These are phyloP conservation scores for Metschnikowia picachoensis DNA, from an alignment of 805 yeast genomes.

Conservation along the genomic window DNA sequence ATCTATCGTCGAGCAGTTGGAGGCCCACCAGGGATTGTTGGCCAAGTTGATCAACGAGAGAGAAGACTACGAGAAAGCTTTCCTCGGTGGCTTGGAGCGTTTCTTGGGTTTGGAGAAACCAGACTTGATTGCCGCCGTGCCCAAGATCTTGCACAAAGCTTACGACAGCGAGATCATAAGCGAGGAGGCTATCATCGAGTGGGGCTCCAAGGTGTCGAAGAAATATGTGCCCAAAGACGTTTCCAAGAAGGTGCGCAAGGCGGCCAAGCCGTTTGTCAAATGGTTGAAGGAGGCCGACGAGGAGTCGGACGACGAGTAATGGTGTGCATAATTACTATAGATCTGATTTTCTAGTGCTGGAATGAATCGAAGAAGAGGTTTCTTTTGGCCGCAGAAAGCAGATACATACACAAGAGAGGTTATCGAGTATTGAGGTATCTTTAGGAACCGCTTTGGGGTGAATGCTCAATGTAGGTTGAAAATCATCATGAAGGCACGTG, in stretches of 20 bases:
- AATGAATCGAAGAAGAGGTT: too few species aligned
- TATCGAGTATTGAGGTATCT: too few species aligned
- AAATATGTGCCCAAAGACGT: constrained; percentile 90
- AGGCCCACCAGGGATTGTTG: constrained; percentile 77
- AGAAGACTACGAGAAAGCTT: constrained; percentile 74
- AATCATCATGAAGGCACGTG: too few species aligned
- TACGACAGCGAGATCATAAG: constrained; percentile 81
- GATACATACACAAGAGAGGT: too few species aligned
- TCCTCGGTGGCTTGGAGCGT: constrained; percentile 95
- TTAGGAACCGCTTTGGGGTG: too few species aligned
- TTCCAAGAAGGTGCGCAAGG: constrained; percentile 90
- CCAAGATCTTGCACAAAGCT: constrained; percentile 75
- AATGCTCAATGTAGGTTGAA: too few species aligned
- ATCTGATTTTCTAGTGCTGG: too few species aligned
- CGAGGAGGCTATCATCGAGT: constrained; percentile 74
- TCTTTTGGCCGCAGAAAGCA: too few species aligned
- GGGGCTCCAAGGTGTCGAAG: constrained; percentile 91
- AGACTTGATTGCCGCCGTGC: constrained; percentile 60
- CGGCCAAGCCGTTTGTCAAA: constrained; percentile 91
- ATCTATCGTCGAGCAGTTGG: constrained; percentile 67
- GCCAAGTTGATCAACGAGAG: constrained; percentile 63
- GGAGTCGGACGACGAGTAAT: constrained; percentile 63
- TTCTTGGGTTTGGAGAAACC: constrained; percentile 80
- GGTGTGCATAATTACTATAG: too few species aligned
- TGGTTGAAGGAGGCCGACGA: constrained; percentile 96